Conservation (phyloP, 495 filamentous ascomycete genomes). For the Bacidia rubella region DNA sequence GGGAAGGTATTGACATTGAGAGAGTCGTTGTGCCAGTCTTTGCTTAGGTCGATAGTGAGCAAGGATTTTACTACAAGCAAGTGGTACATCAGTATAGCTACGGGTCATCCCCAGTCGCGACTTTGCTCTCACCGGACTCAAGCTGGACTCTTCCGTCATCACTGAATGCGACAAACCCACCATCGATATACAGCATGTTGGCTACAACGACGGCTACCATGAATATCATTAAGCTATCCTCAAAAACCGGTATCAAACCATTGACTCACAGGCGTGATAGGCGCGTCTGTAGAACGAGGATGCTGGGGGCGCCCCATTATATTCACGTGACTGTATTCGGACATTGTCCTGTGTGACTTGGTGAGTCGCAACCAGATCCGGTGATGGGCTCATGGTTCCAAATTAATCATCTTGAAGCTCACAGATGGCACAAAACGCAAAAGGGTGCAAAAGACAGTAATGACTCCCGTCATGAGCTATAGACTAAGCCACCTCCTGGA, state of each 20-base stretch:
- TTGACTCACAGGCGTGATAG: conserved; percentile 11
- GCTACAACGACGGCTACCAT: conserved; percentile 7
- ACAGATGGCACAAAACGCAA: too few relatives aligned
- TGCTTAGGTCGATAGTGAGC: conserved; percentile 11
- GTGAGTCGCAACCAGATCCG: too few relatives aligned
- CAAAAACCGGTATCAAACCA: not conserved
- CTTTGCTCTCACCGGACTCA: not conserved
- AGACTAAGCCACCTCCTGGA: too few relatives aligned
- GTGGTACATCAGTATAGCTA: not conserved
- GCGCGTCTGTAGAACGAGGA: conserved; percentile 3
- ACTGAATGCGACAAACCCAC: conserved; percentile 4
- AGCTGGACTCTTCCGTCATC: not conserved
- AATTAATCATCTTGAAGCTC: too few relatives aligned
- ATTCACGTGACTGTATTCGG: too few relatives aligned
- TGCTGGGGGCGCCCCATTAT: too few relatives aligned
- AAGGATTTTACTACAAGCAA: not conserved
- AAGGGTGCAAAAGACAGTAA: too few relatives aligned
- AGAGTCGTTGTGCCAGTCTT: conserved; percentile 6
- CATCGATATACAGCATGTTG: conserved; percentile 13
- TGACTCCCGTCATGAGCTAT: too few relatives aligned
- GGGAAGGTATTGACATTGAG: not conserved
- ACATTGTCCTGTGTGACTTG: too few relatives aligned
- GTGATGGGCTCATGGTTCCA: too few relatives aligned
- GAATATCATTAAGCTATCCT: not conserved
- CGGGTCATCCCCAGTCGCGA: not conserved